phyloP scores from a whole-genome alignment of 176 grass and related monocot genomes.

The maize (Zea mays) region DNA sequence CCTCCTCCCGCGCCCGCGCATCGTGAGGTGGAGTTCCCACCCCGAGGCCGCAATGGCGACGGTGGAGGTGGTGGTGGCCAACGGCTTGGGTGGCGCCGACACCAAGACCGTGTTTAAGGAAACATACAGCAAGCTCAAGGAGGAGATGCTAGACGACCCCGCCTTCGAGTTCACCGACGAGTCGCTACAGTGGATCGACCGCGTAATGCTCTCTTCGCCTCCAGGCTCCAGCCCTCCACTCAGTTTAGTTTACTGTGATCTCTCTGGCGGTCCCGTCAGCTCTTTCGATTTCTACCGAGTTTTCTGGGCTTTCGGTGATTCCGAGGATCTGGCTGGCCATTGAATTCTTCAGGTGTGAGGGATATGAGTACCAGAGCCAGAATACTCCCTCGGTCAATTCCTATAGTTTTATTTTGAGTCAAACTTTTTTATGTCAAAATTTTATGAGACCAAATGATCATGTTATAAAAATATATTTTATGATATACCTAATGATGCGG shows the following conservation, averaged over 20 bases:
- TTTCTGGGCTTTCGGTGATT: neutral
- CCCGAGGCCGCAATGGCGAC: slow-evolving; percentile 19
- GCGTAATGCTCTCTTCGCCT: slow-evolving; percentile 43
- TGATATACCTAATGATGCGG: too few relatives aligned
- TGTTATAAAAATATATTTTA: too few relatives aligned
- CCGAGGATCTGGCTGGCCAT: neutral
- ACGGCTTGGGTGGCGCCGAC: slow-evolving; percentile 39
- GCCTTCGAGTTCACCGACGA: slow-evolving; percentile 97
- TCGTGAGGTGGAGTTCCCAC: neutral
- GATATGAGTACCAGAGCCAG: neutral
- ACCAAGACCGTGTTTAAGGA: slow-evolving; percentile 58
- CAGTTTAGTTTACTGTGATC: neutral
- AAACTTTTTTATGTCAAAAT: too few relatives aligned
- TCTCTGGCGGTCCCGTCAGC: slow-evolving; percentile 2
- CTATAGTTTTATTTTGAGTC: too few relatives aligned
- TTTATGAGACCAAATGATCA: too few relatives aligned
- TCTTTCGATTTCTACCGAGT: slow-evolving; percentile 1
- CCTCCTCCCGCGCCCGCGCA: neutral
- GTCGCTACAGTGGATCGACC: slow-evolving; percentile 87
- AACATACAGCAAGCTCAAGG: slow-evolving; percentile 71
- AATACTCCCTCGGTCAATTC: too few relatives aligned
- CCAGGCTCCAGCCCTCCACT: neutral
- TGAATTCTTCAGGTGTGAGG: slow-evolving; percentile 11
- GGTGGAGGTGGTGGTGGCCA: slow-evolving; percentile 35
- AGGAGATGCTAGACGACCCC: slow-evolving; percentile 82